Base-by-base conservation (phyloP, 257 asterid genomes). In the Oldenlandia corymbosa region DNA sequence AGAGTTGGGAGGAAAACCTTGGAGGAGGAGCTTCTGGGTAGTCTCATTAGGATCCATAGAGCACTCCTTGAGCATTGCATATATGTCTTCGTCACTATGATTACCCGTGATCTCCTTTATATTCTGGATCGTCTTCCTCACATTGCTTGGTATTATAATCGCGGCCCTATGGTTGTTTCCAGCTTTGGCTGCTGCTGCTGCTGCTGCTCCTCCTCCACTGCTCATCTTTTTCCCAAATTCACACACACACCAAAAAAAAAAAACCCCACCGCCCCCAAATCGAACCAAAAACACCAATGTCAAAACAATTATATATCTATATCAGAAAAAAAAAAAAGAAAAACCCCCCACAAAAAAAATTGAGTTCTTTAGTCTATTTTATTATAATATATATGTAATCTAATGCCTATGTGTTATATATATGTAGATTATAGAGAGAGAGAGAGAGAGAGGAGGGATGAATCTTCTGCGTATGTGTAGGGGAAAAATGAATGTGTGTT, bases 41-140 rank as follows among this genome's bases (percentile, higher is more conserved):
- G 97, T 81, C 27, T 92, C 98, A 75, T 92, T 89, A 73, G 98
- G 98, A 85, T 92, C 98, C 98, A 92, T 92, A 60, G 86, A 71
- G 63, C 94, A 85, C 37, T 92, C 99, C 81, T 80, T 84, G 26
- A 92, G 96, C 96, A 78, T 80, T 73, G 95, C 85, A 76, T 92
- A 87, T 74, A 92, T 85, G 77, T 92, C 99, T 68, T 90, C 96
- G 5, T 92, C 99, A 69, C 85, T 75, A 79, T 89, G 99, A 68
- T 76, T 92, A 60, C 97, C 95, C 55, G 91, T 80, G 79, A 87
- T 80, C 83, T 92, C 99, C 77, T 84, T 87, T 18, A 92, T 85
- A 78, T 83, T 73, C 75, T 81, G 85, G 83, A 92, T 89, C 88
- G 69, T 84, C 83, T 80, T 87, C 85, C 71, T 76, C 28, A 81